A percentile compares a stretch with the other conserved stretches of the same genome.
Evolutionary conservation across 2,329 filamentous ascomycete species (phyloP).

Genomic region (Plenodomus lindquistii): DNA sequence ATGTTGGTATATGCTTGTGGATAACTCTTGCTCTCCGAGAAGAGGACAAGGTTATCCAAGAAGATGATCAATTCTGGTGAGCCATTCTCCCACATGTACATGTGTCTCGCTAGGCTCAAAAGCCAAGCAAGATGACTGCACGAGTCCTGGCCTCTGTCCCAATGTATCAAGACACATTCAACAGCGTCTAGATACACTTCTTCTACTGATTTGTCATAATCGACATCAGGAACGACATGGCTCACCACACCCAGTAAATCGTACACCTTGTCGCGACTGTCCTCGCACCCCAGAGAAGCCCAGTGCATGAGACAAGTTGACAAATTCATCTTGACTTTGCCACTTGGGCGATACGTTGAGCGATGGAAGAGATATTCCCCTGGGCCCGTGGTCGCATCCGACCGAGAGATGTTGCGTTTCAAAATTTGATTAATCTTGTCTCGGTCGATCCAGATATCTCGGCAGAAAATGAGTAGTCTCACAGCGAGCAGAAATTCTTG

Average conservation of each 20-base stretch:
- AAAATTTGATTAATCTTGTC: not conserved
- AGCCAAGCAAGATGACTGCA: not conserved
- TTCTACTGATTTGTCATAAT: not conserved
- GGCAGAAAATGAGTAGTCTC: not conserved
- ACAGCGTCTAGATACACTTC: not conserved
- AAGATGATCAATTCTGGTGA: not conserved
- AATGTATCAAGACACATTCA: not conserved
- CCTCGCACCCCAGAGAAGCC: not conserved
- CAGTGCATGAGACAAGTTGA: not conserved
- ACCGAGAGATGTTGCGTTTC: not conserved
- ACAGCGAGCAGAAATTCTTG: not conserved
- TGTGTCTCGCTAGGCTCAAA: not conserved
- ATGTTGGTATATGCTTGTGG: too few relatives aligned
- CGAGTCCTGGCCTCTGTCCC: not conserved
- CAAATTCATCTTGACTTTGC: not conserved
- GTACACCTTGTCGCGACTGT: not conserved
- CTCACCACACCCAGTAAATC: not conserved
- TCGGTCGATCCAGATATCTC: not conserved
- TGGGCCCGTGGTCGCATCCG: not conserved
- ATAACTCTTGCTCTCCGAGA: too few relatives aligned
- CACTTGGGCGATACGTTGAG: not conserved
- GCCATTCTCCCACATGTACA: not conserved
- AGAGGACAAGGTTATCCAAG: not conserved
- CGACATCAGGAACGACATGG: not conserved
- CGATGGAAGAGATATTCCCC: not conserved